Percentiles rank a stretch among this genome's conserved stretches.
Evolutionary conservation across 352 stramenopile species (phyloP).

Genomic region (Phytophthora litchii): DNA sequence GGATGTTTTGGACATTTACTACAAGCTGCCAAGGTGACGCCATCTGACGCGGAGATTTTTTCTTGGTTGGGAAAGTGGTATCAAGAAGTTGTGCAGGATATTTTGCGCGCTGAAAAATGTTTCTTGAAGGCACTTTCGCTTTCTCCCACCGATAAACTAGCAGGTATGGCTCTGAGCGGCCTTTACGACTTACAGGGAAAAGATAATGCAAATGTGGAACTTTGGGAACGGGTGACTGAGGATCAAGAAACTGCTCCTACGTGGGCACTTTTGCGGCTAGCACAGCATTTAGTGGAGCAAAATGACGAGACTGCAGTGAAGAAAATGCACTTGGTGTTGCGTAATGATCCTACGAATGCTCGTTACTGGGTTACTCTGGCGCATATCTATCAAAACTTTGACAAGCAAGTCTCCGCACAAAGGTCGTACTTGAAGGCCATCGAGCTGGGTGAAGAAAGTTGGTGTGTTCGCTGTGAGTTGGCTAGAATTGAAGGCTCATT

Average conservation of each 20-base stretch:
- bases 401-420: slow-evolving; percentile 78
- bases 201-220: slow-evolving; percentile 59
- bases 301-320: slow-evolving; percentile 70
- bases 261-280: slow-evolving; percentile 77
- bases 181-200: slow-evolving; percentile 73
- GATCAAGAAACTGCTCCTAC: slow-evolving; percentile 65
- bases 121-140: slow-evolving; percentile 84
- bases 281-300: slow-evolving; percentile 68
- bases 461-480: slow-evolving; percentile 79
- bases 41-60: slow-evolving; percentile 72
- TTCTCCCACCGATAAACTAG: slow-evolving; percentile 53
- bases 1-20: slow-evolving; percentile 71
- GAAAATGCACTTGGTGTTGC: slow-evolving; percentile 77
- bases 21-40: slow-evolving; percentile 74
- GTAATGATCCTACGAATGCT: slow-evolving; percentile 70
- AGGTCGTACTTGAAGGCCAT: slow-evolving; percentile 82
- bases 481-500: slow-evolving; percentile 80
- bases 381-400: slow-evolving; percentile 84
- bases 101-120: slow-evolving; percentile 82
- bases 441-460: slow-evolving; percentile 66
- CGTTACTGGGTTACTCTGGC: slow-evolving; percentile 76
- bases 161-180: slow-evolving; percentile 66
- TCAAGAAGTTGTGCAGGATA: slow-evolving; percentile 56
- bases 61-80: slow-evolving; percentile 84
- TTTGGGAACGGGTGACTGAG: slow-evolving; percentile 73